Evolutionary conservation across 371 early-diverging fungal species (phyloP), one percentile per base, ranked within the genome.

Genomic region (Conidiobolus incongruus): DNA sequence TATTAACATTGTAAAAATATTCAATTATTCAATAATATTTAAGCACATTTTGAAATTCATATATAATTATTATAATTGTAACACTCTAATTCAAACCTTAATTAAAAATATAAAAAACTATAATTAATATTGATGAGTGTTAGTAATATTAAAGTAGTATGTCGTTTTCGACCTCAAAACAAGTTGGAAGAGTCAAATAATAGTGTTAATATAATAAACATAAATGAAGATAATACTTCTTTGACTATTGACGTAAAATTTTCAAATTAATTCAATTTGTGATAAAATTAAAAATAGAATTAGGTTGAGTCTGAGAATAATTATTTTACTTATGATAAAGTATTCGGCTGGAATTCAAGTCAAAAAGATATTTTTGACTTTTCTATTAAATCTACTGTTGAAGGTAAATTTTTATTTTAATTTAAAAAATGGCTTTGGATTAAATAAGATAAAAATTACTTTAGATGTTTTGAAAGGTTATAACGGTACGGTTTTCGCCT

Each of bases 401-500:
- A 88, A 60, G 91, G 89, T 87, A 65, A 47, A 32, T 49, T 13
- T 15, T n/a, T n/a, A n/a, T n/a, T n/a, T n/a, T n/a, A n/a, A n/a
- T n/a, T 20, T 37, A 17, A 20, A 21, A 17, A 37, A n/a, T 37
- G 7, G 7, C 4, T 37, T 7, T 17, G 5, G 4, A 20, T n/a
- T 4, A 10, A 15, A 32, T 24, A 8, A 2, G 12, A 39, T 23
- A 39, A 7, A 22, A 15, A 13, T 29, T 33, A 16, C 13, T 22
- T 7, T 45, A 69, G 72, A 72, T 58, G 72, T 80, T 44, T 70
- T 77, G 54, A 70, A 73, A 39, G 81, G 81, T 54, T 82, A 82
- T 60, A 94, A 95, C 66, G 95, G 95, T 38, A 95, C 98, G 2
- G 84, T 97, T 15, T 96, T 99, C 57, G 96, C 94, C 32, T 99